Evolutionary conservation across 2,329 filamentous ascomycete species (phyloP).

Genomic region (Aureobasidium sp.): DNA sequence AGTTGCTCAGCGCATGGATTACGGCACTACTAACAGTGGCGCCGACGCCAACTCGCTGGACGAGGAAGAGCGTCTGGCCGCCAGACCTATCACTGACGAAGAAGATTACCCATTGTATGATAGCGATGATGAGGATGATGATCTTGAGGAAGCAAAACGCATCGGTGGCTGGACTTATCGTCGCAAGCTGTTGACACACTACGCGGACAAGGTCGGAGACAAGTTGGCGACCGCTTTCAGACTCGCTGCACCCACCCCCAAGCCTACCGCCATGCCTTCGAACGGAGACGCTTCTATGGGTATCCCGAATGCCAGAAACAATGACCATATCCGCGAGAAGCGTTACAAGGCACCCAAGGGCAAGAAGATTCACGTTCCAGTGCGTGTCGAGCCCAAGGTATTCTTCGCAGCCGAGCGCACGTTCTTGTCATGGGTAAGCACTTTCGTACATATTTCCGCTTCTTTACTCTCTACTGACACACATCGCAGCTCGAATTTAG

Average conservation of each 20-base stretch:
- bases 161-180: slow-evolving; percentile 73
- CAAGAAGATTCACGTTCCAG: slow-evolving; percentile 88
- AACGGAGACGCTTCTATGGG: slow-evolving; percentile 33
- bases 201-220: slow-evolving; percentile 44
- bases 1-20: slow-evolving; percentile 41
- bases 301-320: slow-evolving; percentile 29
- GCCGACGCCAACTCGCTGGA: slow-evolving; percentile 50
- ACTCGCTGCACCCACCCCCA: slow-evolving; percentile 30
- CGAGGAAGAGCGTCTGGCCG: slow-evolving; percentile 74
- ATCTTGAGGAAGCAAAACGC: slow-evolving; percentile 68
- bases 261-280: slow-evolving; percentile 37
- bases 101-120: slow-evolving; percentile 86
- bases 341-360: slow-evolving; percentile 66
- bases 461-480: not conserved
- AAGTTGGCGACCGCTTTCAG: slow-evolving; percentile 31
- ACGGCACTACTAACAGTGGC: slow-evolving; percentile 32
- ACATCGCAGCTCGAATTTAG: slow-evolving; percentile 76
- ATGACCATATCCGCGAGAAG: slow-evolving; percentile 33
- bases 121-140: slow-evolving; percentile 68
- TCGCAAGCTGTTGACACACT: slow-evolving; percentile 43
- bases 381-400: slow-evolving; percentile 94
- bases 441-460: not conserved
- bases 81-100: slow-evolving; percentile 46
- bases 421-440: slow-evolving; percentile 80
- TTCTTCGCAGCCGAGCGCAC: slow-evolving; percentile 95